Conservation (phyloP, 345 rosid species). For the Rubroshorea leprosula region DNA sequence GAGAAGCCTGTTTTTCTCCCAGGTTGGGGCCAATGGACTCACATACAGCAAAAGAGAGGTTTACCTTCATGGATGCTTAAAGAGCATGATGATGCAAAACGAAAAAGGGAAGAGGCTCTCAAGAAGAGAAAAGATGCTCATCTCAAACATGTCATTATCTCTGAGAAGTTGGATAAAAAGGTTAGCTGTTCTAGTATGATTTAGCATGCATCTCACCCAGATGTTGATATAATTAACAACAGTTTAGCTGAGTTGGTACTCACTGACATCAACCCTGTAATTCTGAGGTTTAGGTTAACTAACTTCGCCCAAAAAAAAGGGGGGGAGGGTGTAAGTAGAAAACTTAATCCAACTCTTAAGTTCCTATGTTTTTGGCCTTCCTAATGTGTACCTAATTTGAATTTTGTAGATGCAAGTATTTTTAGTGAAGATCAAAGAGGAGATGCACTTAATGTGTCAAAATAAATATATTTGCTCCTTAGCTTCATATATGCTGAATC, state of each 20-base stretch:
- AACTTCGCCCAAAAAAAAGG: too few species aligned
- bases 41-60: slow-evolving; percentile 70
- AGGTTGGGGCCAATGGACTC: slow-evolving; percentile 95
- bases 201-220: slow-evolving; percentile 1
- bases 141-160: slow-evolving; percentile 68
- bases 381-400: too few species aligned
- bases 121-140: slow-evolving; percentile 81
- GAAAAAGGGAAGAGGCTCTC: slow-evolving; percentile 60
- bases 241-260: neutral
- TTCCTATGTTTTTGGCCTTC: too few species aligned
- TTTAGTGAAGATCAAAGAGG: too few species aligned
- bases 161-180: slow-evolving; percentile 84
- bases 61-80: slow-evolving; percentile 72
- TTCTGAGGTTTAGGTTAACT: neutral
- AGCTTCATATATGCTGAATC: neutral
- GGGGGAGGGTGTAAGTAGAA: too few species aligned
- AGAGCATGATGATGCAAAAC: slow-evolving; percentile 66
- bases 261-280: neutral
- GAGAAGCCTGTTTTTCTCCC: slow-evolving; percentile 76
- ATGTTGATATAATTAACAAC: neutral
- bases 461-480: too few species aligned
- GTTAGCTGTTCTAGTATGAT: slow-evolving; percentile 29
- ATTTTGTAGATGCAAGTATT: too few species aligned
- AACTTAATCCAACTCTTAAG: too few species aligned
- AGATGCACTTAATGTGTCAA: too few species aligned